phyloP scores from a whole-genome alignment of 2,329 filamentous ascomycete species.

The Cladosporium sp. region DNA sequence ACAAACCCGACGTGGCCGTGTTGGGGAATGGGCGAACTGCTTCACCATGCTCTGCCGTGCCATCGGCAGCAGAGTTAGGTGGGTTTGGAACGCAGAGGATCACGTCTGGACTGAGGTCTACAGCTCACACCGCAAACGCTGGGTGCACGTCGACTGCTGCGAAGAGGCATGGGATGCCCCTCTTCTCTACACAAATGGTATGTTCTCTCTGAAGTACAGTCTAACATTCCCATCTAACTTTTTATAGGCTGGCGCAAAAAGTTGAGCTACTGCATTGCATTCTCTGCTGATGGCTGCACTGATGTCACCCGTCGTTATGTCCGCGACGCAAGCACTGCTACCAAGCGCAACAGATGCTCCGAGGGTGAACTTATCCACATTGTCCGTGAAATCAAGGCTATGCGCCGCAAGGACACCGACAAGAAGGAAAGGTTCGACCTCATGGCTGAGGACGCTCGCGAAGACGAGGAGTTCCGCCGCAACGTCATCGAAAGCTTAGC shows the following conservation, averaged over 20 bases:
- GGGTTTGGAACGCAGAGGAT: constrained; percentile 98
- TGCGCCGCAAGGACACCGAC: constrained; percentile 78
- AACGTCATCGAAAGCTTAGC: constrained; percentile 74
- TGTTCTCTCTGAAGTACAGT: constrained; percentile 28
- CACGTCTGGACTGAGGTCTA: constrained; percentile 98
- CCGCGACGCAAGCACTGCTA: constrained; percentile 69
- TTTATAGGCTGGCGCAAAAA: constrained; percentile 81
- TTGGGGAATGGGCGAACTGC: constrained; percentile 97
- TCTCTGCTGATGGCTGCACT: constrained; percentile 80
- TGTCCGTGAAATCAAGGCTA: constrained; percentile 83
- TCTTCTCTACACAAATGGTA: constrained; percentile 82
- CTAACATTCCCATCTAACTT: constrained; percentile 20
- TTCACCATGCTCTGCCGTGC: constrained; percentile 98
- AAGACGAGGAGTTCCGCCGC: constrained; percentile 72
- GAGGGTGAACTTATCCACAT: constrained; percentile 88
- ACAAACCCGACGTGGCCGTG: constrained; percentile 80
- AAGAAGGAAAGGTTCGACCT: constrained; percentile 82
- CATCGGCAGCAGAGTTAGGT: constrained; percentile 84
- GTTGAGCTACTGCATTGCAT: constrained; percentile 95
- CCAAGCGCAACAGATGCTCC: constrained; percentile 75
- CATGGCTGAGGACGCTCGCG: constrained; percentile 75
- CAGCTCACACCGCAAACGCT: constrained; percentile 87
- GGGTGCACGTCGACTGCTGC: constrained; percentile 95
- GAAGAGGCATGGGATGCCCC: constrained; percentile 96
- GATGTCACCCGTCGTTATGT: constrained; percentile 69